Conservation (phyloP, 2,329 filamentous ascomycete species). For the Fusarium sp. region DNA sequence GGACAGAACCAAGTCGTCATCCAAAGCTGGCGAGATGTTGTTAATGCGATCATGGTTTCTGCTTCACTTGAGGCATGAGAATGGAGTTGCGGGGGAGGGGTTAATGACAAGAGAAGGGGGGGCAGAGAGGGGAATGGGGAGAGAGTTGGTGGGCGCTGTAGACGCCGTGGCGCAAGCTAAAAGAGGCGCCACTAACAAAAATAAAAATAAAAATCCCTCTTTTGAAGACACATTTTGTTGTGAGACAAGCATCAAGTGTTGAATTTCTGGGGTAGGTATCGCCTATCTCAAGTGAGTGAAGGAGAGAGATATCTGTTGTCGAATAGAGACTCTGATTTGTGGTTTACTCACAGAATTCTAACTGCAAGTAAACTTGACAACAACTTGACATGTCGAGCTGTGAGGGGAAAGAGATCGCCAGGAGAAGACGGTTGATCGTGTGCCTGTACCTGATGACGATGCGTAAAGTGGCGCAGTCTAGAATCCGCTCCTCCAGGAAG, state of each 20-base stretch:
- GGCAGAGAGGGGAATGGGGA: constrained; percentile 20
- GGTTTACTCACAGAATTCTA: not conserved
- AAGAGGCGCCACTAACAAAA: constrained; percentile 1
- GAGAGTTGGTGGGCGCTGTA: constrained; percentile 1
- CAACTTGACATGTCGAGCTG: not conserved
- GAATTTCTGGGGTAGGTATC: not conserved
- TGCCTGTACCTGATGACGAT: constrained; percentile 28
- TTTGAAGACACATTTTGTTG: not conserved
- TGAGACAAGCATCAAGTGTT: not conserved
- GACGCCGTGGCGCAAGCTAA: constrained; percentile 24
- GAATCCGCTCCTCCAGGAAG: constrained; percentile 7
- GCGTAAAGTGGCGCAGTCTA: constrained; percentile 23
- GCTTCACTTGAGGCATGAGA: constrained; percentile 20
- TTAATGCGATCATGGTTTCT: constrained; percentile 3
- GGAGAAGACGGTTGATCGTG: constrained; percentile 22
- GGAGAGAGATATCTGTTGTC: not conserved
- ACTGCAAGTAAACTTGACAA: not conserved
- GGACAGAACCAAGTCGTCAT: not conserved
- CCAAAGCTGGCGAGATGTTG: constrained; percentile 4
- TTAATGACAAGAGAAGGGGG: constrained; percentile 9
- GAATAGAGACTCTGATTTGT: not conserved
- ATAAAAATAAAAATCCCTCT: not conserved
- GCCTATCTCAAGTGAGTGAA: not conserved
- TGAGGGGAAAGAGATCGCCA: constrained; percentile 14
- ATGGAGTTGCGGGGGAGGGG: constrained; percentile 16